Conservation (phyloP, 352 stramenopile genomes). For the Globisporangium middletonii region DNA sequence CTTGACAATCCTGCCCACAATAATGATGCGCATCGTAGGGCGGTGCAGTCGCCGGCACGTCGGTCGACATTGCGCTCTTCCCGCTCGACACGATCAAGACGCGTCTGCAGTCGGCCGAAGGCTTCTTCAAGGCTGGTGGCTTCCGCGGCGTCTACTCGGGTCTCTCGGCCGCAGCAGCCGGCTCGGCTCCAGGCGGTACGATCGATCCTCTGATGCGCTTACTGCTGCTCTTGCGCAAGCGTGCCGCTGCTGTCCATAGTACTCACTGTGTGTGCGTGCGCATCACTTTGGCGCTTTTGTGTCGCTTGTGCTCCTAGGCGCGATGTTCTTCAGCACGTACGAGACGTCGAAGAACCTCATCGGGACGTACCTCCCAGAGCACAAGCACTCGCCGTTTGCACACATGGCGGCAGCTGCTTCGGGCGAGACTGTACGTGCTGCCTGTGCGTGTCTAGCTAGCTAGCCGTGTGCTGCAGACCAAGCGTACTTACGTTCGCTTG, state of each 20-base stretch:
- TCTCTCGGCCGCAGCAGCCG: conserved; percentile 85
- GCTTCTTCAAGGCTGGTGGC: conserved; percentile 96
- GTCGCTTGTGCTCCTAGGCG: conserved; percentile 28
- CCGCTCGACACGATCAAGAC: conserved; percentile 99
- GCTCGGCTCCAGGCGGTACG: conserved; percentile 87
- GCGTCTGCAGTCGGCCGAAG: conserved; percentile 93
- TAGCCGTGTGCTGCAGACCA: too few relatives aligned
- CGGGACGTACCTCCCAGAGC: conserved; percentile 36
- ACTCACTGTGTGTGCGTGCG: background rate
- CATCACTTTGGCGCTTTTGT: background rate
- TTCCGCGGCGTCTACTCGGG: conserved; percentile 93
- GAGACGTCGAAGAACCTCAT: conserved; percentile 86
- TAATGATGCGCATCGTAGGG: conserved; percentile 26
- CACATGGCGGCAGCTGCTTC: conserved; percentile 95
- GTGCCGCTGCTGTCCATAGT: background rate
- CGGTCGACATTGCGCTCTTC: conserved; percentile 98
- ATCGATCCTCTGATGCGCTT: background rate
- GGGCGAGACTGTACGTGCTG: conserved; percentile 85
- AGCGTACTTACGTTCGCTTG: background rate
- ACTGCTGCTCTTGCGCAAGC: background rate
- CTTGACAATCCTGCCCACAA: too few relatives aligned
- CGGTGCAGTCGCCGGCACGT: conserved; percentile 94
- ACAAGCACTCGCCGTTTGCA: conserved; percentile 81
- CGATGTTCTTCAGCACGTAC: conserved; percentile 89
- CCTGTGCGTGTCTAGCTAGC: background rate